A percentile compares a stretch with the other conserved stretches of the same genome.
These are phyloP conservation scores for Bolboschoenus planiculmis DNA, from an alignment of 176 grass and related monocot species.

Conservation along the genomic window DNA sequence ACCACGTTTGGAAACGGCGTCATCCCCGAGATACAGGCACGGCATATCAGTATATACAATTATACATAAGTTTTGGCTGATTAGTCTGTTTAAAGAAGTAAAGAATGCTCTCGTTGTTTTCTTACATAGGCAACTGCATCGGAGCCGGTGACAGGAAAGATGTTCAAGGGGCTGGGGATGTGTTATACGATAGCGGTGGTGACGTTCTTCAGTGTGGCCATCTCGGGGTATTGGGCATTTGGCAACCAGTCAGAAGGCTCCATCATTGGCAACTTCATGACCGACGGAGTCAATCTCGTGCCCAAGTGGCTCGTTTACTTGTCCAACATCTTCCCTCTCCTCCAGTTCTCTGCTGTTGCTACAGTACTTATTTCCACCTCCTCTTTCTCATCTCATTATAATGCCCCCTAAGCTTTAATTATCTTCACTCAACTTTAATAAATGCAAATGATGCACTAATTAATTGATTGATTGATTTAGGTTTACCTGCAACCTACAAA, in stretches of 20 bases:
- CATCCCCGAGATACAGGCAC: slow-evolving; percentile 56
- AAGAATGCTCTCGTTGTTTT: neutral
- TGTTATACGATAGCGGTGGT: slow-evolving; percentile 60
- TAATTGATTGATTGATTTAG: slow-evolving; percentile 5
- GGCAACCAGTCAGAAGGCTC: slow-evolving; percentile 49
- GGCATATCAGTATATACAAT: neutral
- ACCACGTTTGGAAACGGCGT: slow-evolving; percentile 78
- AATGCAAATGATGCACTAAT: neutral
- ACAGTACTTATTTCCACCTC: slow-evolving; percentile 21
- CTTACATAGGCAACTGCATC: slow-evolving; percentile 17
- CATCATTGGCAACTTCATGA: slow-evolving; percentile 61
- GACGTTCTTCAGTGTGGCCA: slow-evolving; percentile 79
- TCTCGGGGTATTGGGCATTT: slow-evolving; percentile 84
- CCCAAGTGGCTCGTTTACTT: slow-evolving; percentile 49
- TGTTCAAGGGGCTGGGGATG: slow-evolving; percentile 73
- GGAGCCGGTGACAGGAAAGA: slow-evolving; percentile 64
- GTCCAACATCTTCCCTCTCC: slow-evolving; percentile 62
- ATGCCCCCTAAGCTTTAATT: neutral
- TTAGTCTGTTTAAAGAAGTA: neutral
- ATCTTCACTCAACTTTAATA: neutral
- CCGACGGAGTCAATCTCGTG: slow-evolving; percentile 33
- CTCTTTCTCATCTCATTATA: neutral
- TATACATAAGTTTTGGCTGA: neutral
- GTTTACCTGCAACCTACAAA: slow-evolving; percentile 82
- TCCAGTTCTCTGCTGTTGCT: slow-evolving; percentile 55